These are phyloP conservation scores for Suillus subluteus DNA, from an alignment of 768 basidiomycete genomes.

Conservation along the genomic window DNA sequence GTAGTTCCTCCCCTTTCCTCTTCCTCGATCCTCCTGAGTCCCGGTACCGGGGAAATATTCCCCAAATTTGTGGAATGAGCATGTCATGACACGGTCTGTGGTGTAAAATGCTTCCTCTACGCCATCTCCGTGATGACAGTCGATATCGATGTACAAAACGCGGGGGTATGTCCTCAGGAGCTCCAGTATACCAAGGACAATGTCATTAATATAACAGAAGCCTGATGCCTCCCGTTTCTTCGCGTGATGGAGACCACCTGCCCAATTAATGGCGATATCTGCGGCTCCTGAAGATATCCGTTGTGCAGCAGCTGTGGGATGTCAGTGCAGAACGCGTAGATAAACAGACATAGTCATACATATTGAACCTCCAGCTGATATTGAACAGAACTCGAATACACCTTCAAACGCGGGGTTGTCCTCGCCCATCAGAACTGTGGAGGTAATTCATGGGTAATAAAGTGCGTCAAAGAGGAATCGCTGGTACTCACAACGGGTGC, in stretches of 20 bases:
- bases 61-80: constrained; percentile 96
- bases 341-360: constrained; percentile 48
- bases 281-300: constrained; percentile 78
- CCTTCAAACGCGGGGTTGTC: constrained; percentile 98
- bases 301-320: constrained; percentile 70
- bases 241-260: constrained; percentile 98
- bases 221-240: constrained; percentile 98
- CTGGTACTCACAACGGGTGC: constrained; percentile 72
- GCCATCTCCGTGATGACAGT: constrained; percentile 98
- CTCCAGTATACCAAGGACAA: constrained; percentile 92
- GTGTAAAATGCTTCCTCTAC: constrained; percentile 99
- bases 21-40: constrained; percentile 83
- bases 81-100: constrained; percentile 96
- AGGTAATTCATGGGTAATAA: constrained; percentile 11
- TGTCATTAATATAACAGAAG: constrained; percentile 99
- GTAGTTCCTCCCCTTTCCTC: constrained; percentile 84
- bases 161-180: constrained; percentile 83
- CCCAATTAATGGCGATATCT: constrained; percentile 93
- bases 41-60: constrained; percentile 80
- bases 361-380: constrained; percentile 94
- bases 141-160: constrained; percentile 97
- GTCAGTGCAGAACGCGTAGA: neutral
- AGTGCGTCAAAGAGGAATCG: neutral
- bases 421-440: constrained; percentile 69
- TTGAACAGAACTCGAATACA: constrained; percentile 94